Evolutionary conservation across 2,329 filamentous ascomycete species (phyloP).

Genomic region (Fusarium annulatum): DNA sequence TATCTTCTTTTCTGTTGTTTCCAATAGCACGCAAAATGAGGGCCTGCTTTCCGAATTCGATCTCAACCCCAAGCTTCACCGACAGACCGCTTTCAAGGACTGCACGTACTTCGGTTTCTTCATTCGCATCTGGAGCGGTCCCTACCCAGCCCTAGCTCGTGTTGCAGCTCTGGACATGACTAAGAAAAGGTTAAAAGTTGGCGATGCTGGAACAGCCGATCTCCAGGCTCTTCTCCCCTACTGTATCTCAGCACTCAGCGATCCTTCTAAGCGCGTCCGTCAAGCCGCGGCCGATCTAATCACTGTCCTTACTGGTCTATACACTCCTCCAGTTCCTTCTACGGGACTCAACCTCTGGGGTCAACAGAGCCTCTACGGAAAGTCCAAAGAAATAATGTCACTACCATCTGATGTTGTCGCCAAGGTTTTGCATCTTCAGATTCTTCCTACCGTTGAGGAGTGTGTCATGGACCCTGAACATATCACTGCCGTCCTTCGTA

Average conservation of each 20-base stretch:
- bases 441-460: constrained; percentile 86
- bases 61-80: constrained; percentile 64
- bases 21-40: constrained; percentile 54
- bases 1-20: constrained; percentile 66
- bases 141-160: constrained; percentile 75
- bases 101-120: constrained; percentile 82
- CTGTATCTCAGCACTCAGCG: constrained; percentile 77
- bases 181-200: constrained; percentile 65
- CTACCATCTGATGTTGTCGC: constrained; percentile 67
- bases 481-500: constrained; percentile 70
- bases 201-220: constrained; percentile 65
- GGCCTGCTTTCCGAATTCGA: constrained; percentile 63
- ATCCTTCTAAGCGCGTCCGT: constrained; percentile 80
- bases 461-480: constrained; percentile 83
- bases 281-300: constrained; percentile 78
- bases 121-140: constrained; percentile 77
- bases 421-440: constrained; percentile 71
- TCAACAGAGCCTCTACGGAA: constrained; percentile 72
- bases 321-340: constrained; percentile 50
- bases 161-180: constrained; percentile 75
- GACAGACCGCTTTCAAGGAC: constrained; percentile 65
- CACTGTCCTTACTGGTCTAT: constrained; percentile 63
- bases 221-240: constrained; percentile 88
- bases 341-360: constrained; percentile 68
- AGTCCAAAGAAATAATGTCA: constrained; percentile 63